Base-by-base conservation (phyloP, 352 stramenopile species). In the Achlya hypogyna region DNA sequence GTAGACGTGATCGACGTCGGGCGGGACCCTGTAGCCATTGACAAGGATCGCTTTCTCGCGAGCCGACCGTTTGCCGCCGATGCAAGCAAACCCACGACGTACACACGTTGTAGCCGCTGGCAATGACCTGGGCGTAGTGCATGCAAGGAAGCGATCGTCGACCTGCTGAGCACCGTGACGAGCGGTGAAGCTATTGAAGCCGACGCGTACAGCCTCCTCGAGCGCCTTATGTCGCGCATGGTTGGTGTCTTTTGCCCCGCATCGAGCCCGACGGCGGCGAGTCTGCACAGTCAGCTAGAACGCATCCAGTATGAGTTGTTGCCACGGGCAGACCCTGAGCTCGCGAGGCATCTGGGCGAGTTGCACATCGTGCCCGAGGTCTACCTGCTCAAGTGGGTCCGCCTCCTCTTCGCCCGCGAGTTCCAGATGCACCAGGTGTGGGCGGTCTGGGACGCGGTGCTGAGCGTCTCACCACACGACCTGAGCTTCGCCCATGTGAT, bases 401-500 rank as follows among this genome's bases (percentile, higher is more conserved):
- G 83, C 20, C 78, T 91, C 34, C 72, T 91, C 51, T 87, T 91
- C 77, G 78, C 83, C 31, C 77, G 83, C 10, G 83, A 91, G 70
- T 91, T 88, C 52, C 78, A 84, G 34, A 81, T 81, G 40, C 65
- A 75, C n/a, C 78, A 89, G 38, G 83, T 89, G 67, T 91, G 83
- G 83, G 78, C 81, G 22, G 71, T 91, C 54, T 91, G 83, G 83
- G 81, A 91, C 63, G 74, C 83, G 29, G 88, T 91, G 64, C 89
- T 91, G 63, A 79, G 74, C 22, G 71, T 91, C 31, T 89, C 83
- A 4, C 76, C 81, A 5, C 74, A 69, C 59, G 80, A 91, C 43
- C 89, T 89, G 56, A 80, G 77, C 32, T 89, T 91, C 40, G 88
- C 89, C 64, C 88, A 91, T 42, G 27, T 88, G 60, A 73, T 91